Evolutionary conservation across 1,284 basidiomycete genomes (phyloP), one percentile per base, ranked within the genome.

Genomic region (Anthracocystis setariae): DNA sequence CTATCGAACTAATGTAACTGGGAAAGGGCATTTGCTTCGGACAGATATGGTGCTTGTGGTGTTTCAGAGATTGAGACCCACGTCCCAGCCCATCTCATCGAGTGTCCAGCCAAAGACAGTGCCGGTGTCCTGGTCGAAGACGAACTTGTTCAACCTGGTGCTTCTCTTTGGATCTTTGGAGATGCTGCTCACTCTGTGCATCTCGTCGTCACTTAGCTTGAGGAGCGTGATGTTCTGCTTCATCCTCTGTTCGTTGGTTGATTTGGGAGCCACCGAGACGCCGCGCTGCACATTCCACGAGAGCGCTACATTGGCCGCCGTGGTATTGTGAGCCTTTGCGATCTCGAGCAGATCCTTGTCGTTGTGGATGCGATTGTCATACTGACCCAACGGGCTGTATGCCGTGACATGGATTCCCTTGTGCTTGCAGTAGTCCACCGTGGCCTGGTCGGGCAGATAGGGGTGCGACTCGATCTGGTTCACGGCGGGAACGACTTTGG

Each of bases 351-450:
- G 88, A 17, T 87, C 86, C 50, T 89, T 87, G 79, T 94, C 92
- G 17, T 83, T 83, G 54, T 92, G 84, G n/a, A 94, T 84, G 2
- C 91, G 90, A 3, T 90, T 89, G 76, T 89, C 87, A 8, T 89
- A 88, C 18, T 90, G 91, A 5, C 92, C 92, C 27, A 93, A 87
- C 3, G 93, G 93, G 9, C 90, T 92, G 84, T 93, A 94, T 0
- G 92, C 92, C 82, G 92, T 87, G 0, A 91, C 85, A 25, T 89
- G 84, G 75, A 94, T 93, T 33, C 86, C 86, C 81, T 92, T 89
- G 33, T 86, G 84, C 77, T 87, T 86, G 80, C 91, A 87, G 84
- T 88, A 93, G 17, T 85, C 83, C 56, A 90, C 75, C 46, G 93
- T 87, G 56, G 89, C 86, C 82, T 89, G 89, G 77, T 93, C 73